These are phyloP conservation scores for Starmera dryadoides DNA, from an alignment of 805 yeast species.

Conservation along the genomic window DNA sequence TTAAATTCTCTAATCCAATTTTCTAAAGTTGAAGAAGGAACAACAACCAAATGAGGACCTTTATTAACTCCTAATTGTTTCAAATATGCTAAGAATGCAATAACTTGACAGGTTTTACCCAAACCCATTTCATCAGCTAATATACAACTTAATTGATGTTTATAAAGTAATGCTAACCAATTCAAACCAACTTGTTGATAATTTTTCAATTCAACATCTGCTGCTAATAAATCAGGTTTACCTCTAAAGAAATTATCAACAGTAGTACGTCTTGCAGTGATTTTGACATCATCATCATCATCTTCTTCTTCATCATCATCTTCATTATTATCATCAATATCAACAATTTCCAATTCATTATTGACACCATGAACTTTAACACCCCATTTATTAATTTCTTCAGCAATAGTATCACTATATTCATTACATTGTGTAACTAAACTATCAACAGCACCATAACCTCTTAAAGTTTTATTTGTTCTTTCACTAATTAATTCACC, in stretches of 20 bases:
- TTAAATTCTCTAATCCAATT: constrained; percentile 95
- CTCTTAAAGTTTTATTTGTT: constrained; percentile 63
- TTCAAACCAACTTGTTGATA: constrained; percentile 97
- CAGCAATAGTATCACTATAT: constrained; percentile 63
- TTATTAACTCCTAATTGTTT: constrained; percentile 50
- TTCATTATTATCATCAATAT: constrained; percentile 30
- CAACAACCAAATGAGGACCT: constrained; percentile 91
- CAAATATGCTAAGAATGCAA: constrained; percentile 81
- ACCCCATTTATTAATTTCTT: constrained; percentile 83
- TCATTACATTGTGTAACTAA: constrained; percentile 75
- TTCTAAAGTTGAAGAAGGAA: constrained; percentile 93
- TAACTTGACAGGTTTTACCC: constrained; percentile 96
- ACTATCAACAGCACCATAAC: constrained; percentile 94
- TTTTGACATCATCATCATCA: constrained; percentile 16
- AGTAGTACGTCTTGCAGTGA: constrained; percentile 1
- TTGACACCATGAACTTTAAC: constrained; percentile 56
- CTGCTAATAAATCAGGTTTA: constrained; percentile 64
- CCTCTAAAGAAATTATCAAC: constrained; percentile 44
- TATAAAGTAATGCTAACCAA: constrained; percentile 81
- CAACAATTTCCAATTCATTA: constrained; percentile 64
- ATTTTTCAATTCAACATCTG: constrained; percentile 62
- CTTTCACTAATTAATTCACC: constrained; percentile 74
- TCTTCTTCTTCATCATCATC: constrained; percentile 26
- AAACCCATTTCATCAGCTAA: constrained; percentile 98
- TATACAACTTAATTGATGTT: constrained; percentile 78